Percentiles rank a stretch among this genome's conserved stretches.
phyloP scores from a whole-genome alignment of 2,329 filamentous ascomycete genomes.

The Fusarium temperatum region DNA sequence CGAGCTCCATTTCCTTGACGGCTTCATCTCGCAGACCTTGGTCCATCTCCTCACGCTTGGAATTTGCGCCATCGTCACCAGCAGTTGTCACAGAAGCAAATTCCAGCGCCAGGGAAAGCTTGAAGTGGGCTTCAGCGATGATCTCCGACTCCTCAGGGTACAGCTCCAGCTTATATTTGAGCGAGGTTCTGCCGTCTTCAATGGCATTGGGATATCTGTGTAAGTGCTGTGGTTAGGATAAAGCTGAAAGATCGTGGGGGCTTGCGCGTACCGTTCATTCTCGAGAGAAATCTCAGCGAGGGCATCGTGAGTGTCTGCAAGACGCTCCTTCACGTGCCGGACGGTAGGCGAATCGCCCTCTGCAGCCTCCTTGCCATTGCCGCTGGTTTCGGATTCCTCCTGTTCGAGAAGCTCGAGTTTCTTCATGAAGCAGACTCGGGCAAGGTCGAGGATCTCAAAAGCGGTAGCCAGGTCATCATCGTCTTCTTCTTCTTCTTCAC shows the following conservation, averaged over 20 bases:
- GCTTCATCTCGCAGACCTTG: slow-evolving; percentile 77
- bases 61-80: slow-evolving; percentile 57
- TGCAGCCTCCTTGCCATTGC: slow-evolving; percentile 55
- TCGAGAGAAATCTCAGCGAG: slow-evolving; percentile 97
- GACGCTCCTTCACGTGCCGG: slow-evolving; percentile 79
- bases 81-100: slow-evolving; percentile 82
- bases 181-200: slow-evolving; percentile 78
- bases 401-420: slow-evolving; percentile 55
- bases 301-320: slow-evolving; percentile 92
- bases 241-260: neutral
- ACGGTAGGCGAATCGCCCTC: slow-evolving; percentile 53
- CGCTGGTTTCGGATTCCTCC: slow-evolving; percentile 46
- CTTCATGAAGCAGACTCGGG: slow-evolving; percentile 72
- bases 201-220: slow-evolving; percentile 83
- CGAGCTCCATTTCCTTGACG: slow-evolving; percentile 74
- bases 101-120: slow-evolving; percentile 92
- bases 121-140: slow-evolving; percentile 94
- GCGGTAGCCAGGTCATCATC: slow-evolving; percentile 81
- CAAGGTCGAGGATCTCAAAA: slow-evolving; percentile 85
- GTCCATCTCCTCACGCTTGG: slow-evolving; percentile 66
- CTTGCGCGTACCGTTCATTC: slow-evolving; percentile 74
- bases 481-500: slow-evolving; percentile 65
- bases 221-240: slow-evolving; percentile 9
- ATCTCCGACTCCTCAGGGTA: slow-evolving; percentile 84
- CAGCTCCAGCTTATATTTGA: slow-evolving; percentile 81